Percentiles rank a stretch among this genome's conserved stretches.
Conservation (phyloP, 495 filamentous ascomycete genomes). For the Hypoxylon lienhwacheense region DNA sequence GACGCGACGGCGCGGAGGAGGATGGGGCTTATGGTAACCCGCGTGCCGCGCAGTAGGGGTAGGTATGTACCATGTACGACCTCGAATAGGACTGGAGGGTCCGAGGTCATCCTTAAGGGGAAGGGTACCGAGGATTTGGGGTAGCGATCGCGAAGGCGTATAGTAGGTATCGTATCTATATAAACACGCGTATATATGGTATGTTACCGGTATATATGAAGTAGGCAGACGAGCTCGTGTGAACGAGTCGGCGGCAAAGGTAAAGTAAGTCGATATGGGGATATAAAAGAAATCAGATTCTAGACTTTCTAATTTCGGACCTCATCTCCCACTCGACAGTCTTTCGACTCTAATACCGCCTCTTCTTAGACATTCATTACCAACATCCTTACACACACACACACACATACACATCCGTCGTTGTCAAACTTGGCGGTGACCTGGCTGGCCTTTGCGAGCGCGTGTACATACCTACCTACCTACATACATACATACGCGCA, state of each 20-base stretch:
- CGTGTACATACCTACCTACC: no score
- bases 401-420: neutral
- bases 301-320: slow-evolving; percentile 21
- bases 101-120: slow-evolving; percentile 19
- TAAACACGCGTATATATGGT: slow-evolving; percentile 5
- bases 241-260: no score
- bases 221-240: no score
- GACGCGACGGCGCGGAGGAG: neutral
- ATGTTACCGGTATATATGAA: no score
- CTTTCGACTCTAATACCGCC: no score
- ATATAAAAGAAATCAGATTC: slow-evolving; percentile 18
- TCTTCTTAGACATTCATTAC: slow-evolving; percentile 13
- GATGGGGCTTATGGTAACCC: slow-evolving; percentile 3
- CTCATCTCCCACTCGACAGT: no score
- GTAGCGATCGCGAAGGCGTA: slow-evolving; percentile 30
- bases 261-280: no score
- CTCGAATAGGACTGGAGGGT: neutral
- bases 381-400: slow-evolving; percentile 6
- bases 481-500: neutral
- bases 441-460: no score
- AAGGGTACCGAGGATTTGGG: slow-evolving; percentile 10
- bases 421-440: no score
- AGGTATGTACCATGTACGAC: no score
- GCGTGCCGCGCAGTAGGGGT: slow-evolving; percentile 5
- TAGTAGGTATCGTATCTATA: no score